Percentiles rank a stretch among this genome's conserved stretches.
These are phyloP conservation scores for Tolypocladium album DNA, from an alignment of 2,329 filamentous ascomycete species.

Conservation along the genomic window DNA sequence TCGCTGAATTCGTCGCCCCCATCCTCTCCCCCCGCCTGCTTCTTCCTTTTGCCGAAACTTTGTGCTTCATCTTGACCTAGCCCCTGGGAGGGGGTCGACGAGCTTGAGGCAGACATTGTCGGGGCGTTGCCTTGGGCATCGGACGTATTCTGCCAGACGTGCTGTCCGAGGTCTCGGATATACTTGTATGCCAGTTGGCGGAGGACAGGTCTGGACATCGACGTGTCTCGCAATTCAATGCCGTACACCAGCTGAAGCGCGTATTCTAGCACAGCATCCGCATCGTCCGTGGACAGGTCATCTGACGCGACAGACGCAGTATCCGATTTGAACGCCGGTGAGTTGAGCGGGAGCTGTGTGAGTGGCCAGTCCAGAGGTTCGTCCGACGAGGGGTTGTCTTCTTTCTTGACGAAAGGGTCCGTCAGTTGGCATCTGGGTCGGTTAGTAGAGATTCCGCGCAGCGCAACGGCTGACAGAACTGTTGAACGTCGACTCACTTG, in stretches of 20 bases:
- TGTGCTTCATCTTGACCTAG: slow-evolving; percentile 9
- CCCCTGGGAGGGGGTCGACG: slow-evolving; percentile 18
- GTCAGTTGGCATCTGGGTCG: slow-evolving; percentile 1
- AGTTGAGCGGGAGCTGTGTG: not conserved
- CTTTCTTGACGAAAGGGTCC: slow-evolving; percentile 3
- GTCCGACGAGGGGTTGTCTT: slow-evolving; percentile 5
- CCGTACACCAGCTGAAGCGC: slow-evolving; percentile 26
- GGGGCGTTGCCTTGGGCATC: slow-evolving; percentile 16
- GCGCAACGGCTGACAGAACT: not conserved
- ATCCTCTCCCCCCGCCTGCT: slow-evolving; percentile 17
- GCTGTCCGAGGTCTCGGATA: slow-evolving; percentile 19
- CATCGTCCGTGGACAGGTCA: slow-evolving; percentile 21
- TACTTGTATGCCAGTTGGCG: slow-evolving; percentile 21
- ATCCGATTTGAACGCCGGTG: slow-evolving; percentile 7
- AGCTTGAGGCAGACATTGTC: slow-evolving; percentile 19
- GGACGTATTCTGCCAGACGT: slow-evolving; percentile 19
- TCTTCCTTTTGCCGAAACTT: slow-evolving; percentile 23
- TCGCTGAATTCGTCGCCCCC: slow-evolving; percentile 24
- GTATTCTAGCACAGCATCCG: slow-evolving; percentile 23
- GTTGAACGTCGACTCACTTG: not conserved
- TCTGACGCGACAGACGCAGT: slow-evolving; percentile 14
- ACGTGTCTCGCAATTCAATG: slow-evolving; percentile 21
- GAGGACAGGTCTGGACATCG: slow-evolving; percentile 15
- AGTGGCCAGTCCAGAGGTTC: slow-evolving; percentile 6
- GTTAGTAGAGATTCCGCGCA: not conserved